phyloP scores from a whole-genome alignment of 1,284 basidiomycete genomes.

The Trametes pubescens region DNA sequence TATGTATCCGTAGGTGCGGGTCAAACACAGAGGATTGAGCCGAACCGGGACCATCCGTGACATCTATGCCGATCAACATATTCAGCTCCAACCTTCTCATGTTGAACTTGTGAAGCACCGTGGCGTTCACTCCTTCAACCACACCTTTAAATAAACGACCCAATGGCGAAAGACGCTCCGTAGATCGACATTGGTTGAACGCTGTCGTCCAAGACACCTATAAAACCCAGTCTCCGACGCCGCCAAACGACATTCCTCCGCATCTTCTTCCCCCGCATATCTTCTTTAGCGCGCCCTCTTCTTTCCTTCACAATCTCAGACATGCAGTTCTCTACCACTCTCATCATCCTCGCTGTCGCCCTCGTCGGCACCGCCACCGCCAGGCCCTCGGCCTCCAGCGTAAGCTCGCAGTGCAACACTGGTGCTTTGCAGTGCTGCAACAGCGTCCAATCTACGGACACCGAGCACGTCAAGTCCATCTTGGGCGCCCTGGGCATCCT shows the following conservation, averaged over 20 bases:
- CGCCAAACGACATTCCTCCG: neutral
- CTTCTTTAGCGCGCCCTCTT: neutral
- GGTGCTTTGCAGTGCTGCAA: slow-evolving; percentile 36
- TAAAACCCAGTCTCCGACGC: neutral
- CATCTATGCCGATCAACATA: neutral
- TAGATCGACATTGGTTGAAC: neutral
- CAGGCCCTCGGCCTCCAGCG: slow-evolving; percentile 14
- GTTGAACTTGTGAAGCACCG: neutral
- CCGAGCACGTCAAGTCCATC: slow-evolving; percentile 15
- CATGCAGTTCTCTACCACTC: slow-evolving; percentile 26
- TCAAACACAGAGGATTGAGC: too few species aligned
- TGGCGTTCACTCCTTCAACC: too few species aligned
- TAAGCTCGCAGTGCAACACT: slow-evolving; percentile 30
- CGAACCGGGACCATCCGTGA: too few species aligned
- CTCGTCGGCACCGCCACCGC: slow-evolving; percentile 16
- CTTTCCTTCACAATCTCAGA: neutral
- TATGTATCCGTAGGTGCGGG: too few species aligned
- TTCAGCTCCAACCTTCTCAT: neutral
- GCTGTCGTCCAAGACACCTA: neutral
- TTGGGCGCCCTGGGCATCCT: slow-evolving; percentile 34
- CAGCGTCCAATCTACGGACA: slow-evolving; percentile 26
- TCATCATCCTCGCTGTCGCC: slow-evolving; percentile 21
- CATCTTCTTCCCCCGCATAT: neutral
- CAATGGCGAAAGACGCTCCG: neutral
- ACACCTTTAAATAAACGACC: neutral